A percentile compares a stretch with the other conserved stretches of the same genome.
These are phyloP conservation scores for Penicillium sp. DNA, from an alignment of 2,329 filamentous ascomycete genomes.

Conservation along the genomic window DNA sequence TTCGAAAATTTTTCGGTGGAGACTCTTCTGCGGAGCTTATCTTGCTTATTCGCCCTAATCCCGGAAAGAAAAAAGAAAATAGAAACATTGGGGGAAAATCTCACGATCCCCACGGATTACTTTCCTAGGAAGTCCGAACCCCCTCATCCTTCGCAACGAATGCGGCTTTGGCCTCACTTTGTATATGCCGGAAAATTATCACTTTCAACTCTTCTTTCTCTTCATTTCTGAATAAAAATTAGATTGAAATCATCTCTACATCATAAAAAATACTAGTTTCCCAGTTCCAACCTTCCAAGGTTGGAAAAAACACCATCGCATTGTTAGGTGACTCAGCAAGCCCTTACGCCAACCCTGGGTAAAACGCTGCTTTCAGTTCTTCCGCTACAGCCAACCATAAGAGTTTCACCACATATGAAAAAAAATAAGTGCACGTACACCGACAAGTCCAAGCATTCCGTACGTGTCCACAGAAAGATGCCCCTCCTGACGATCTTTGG, in stretches of 20 bases:
- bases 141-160: conserved; percentile 17
- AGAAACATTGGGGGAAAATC: conserved; percentile 18
- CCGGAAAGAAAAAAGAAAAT: conserved; percentile 2
- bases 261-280: neutral
- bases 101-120: conserved; percentile 29
- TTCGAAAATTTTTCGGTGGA: conserved; percentile 28
- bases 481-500: conserved; percentile 10
- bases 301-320: neutral
- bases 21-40: conserved; percentile 25
- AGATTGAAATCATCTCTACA: neutral
- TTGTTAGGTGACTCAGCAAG: neutral
- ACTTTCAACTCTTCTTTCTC: neutral
- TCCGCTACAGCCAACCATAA: neutral
- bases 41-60: conserved; percentile 12
- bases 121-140: conserved; percentile 23
- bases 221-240: neutral
- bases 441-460: conserved; percentile 10
- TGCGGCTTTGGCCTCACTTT: neutral
- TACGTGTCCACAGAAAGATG: neutral
- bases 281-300: too few relatives aligned
- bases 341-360: neutral
- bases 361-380: neutral
- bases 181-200: too few relatives aligned
- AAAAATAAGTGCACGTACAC: neutral
- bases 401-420: too few relatives aligned